These are phyloP conservation scores for Parietaria judaica DNA, from an alignment of 306 rosid species.

Conservation along the genomic window DNA sequence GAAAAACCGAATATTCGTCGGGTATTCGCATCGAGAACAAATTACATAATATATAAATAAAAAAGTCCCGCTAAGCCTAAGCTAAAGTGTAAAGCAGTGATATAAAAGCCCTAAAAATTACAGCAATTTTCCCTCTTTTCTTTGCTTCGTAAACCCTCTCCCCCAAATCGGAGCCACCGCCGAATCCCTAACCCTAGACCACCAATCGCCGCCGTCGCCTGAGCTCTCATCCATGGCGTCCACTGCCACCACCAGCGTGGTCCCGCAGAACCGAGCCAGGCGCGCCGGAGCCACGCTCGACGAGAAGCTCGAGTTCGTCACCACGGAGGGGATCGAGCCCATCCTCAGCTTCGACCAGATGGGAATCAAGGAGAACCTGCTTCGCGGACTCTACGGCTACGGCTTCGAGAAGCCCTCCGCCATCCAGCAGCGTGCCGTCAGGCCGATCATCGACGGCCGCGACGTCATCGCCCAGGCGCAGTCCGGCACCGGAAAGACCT, in stretches of 20 bases:
- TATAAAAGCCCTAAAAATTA: background rate
- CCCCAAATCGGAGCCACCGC: background rate
- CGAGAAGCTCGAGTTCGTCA: slow-evolving; percentile 68
- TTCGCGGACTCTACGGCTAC: slow-evolving; percentile 80
- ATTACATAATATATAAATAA: no score
- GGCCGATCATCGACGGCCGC: slow-evolving; percentile 87
- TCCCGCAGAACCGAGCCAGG: slow-evolving; percentile 47
- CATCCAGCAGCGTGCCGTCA: slow-evolving; percentile 89
- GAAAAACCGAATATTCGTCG: no score
- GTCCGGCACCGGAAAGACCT: slow-evolving; percentile 95
- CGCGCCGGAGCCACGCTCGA: slow-evolving; percentile 45
- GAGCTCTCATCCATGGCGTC: slow-evolving; percentile 32
- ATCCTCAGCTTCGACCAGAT: slow-evolving; percentile 76
- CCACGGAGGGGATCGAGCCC: slow-evolving; percentile 79
- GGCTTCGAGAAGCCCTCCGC: slow-evolving; percentile 99
- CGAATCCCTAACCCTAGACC: background rate
- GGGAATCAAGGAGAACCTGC: slow-evolving; percentile 86
- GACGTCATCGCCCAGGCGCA: slow-evolving; percentile 99
- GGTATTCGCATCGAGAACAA: no score
- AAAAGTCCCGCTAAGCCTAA: no score
- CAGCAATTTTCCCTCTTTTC: background rate
- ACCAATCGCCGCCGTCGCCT: background rate
- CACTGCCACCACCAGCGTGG: slow-evolving; percentile 47
- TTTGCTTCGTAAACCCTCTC: background rate
- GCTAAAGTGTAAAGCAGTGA: no score